Conservation (phyloP, 140 eudicot species). For the Flaveria floridana region DNA sequence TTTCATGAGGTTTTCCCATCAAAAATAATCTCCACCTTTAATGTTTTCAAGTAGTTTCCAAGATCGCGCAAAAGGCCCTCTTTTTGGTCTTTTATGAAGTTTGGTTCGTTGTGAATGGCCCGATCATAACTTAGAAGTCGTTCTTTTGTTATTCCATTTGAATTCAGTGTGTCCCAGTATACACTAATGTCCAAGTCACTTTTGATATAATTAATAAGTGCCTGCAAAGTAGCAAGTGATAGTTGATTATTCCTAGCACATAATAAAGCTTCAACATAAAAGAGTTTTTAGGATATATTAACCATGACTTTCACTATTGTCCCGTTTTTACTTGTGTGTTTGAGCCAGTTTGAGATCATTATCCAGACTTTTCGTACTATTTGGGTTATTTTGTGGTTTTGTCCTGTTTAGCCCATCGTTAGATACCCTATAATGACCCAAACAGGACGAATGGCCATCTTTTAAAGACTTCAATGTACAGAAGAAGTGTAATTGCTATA, state of each 20-base stretch:
- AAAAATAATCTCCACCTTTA: conserved; percentile 54
- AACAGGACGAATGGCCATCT: not conserved
- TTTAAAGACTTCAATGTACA: not conserved
- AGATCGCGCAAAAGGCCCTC: conserved; percentile 98
- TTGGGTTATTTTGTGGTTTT: not conserved
- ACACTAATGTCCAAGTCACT: conserved; percentile 76
- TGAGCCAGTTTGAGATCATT: not conserved
- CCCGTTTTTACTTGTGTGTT: not conserved
- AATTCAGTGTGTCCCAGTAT: conserved; percentile 88
- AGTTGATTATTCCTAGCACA: not conserved
- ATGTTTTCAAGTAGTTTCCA: conserved; percentile 84
- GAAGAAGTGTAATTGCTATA: not conserved
- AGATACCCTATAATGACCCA: not conserved
- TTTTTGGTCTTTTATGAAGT: conserved; percentile 76
- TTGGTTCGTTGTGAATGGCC: conserved; percentile 85
- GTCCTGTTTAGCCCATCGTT: not conserved
- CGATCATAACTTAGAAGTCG: conserved; percentile 99
- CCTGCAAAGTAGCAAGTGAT: conserved; percentile 47
- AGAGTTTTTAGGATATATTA: not conserved
- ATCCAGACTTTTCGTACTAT: not conserved
- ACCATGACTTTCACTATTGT: not conserved
- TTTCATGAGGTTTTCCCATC: not conserved
- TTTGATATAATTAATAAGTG: conserved; percentile 80
- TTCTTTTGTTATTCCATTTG: conserved; percentile 93
- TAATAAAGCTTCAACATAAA: not conserved